Evolutionary conservation across 192 early-diverging fungal species (phyloP), one percentile per base, ranked within the genome.

Genomic region (Phycomyces blakesleeanus): DNA sequence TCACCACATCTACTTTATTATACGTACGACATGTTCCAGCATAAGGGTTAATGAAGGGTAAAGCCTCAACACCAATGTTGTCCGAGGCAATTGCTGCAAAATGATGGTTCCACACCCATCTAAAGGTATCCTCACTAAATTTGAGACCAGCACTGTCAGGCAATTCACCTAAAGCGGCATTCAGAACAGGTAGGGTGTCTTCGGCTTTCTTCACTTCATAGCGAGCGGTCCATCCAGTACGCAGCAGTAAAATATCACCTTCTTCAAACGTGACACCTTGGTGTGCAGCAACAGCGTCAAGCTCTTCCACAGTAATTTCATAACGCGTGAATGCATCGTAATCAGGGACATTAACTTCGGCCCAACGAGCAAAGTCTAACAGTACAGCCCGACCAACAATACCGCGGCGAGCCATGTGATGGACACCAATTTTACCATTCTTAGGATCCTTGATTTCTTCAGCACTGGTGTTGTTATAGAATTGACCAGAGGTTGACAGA

Each of bases 71-170:
- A 10, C 62, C 29, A 38, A 27, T n/a, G 25, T 29, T 29, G 55
- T 71, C 69, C 44, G 50, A 37, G 39, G 51, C 61, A 25, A 71
- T 63, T 34, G 69, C 57, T 14, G 69, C 42, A 50, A 71, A 64
- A 27, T 64, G 69, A 21, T 64, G 51, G 25, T 71, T 44, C 69
- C 69, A 71, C 18, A 71, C 42, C 62, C 62, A 71, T 12, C 50
- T 34, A 52, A 57, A 56, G 16, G 51, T 71, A 18, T 71, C 69
- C 21, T 58, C 51, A 26, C 69, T 60, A 3, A 63, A 22, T n/a
- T 71, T 65, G n/a, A 71, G 21, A 18, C 69, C 69, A 38, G 50
- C 44, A 52, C 57, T 54, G 15, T 15, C 41, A 20, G 56, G 55
- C 15, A 16, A 2, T 4, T 24, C 41, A 1, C 11, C 21, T 0